Base-by-base conservation (phyloP, 2,329 filamentous ascomycete species). In the Diaporthe eres region DNA sequence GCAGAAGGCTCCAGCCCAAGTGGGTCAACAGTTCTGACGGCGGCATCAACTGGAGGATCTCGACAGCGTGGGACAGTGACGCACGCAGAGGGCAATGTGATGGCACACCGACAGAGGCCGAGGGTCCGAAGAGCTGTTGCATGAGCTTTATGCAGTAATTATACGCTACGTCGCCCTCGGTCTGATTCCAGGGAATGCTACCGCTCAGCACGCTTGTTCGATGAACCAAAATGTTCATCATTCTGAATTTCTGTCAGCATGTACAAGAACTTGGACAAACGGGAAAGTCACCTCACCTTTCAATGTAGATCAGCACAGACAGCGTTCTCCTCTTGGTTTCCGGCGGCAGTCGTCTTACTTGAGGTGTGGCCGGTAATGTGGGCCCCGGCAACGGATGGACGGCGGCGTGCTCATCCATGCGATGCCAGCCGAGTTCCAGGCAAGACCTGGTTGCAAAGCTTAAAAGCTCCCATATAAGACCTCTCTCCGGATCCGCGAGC, bases 391-490 rank as follows among this genome's bases (percentile, higher is more conserved):
- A n/a, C 10, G 44, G 31, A 7, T 63, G 44, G 13, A 51, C 51
- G 53, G 25, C 19, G 49, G 47, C 57, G 10, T 70, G 60, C 15
- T 70, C 72, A 34, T 57, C 72, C 51, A 65, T 49, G n/a, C 72
- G 61, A 42, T 74, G 72, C 72, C 72, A 74, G 22, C 72, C 72
- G 17, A 74, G 49, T 31, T 74, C 72, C 17, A 74, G 72, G 49
- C 72, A 74, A 17, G 72, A 55, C 49, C 53, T 67, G 31, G 51
- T 51, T 37, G 72, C 61, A 42, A 74, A 57, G 39, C 60, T 68
- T 44, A 70, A 74, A 6, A 74, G 51, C 53, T 74, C 72, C 72
- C 72, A 74, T 51, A 74, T 57, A 5, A 74, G 72, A n/a, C 72
- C 72, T 47, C 72, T 58, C 22, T 68, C 72, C 3, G 72, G 72